Percentiles rank a stretch among this genome's conserved stretches.
phyloP scores from a whole-genome alignment of 129 eudicot genomes.

The carrot (Daucus carota) region DH1_v3.0 NC_030383.2:10423001-10423500 shows the following conservation, averaged over 20 bases:
- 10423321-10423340: slow-evolving; percentile 28
- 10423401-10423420: slow-evolving; percentile 27
- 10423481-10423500: slow-evolving; percentile 42
- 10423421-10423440: slow-evolving; percentile 36
- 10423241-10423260: slow-evolving; percentile 29
- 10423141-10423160: slow-evolving; percentile 21
- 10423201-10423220: slow-evolving; percentile 71
- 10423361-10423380: slow-evolving; percentile 22
- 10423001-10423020: not conserved
- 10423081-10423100: slow-evolving; percentile 33
- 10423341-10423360: slow-evolving; percentile 15
- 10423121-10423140: slow-evolving; percentile 32
- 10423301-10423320: slow-evolving; percentile 40
- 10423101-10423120: slow-evolving; percentile 38
- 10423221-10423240: slow-evolving; percentile 34
- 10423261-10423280: slow-evolving; percentile 24
- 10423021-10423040: not conserved
- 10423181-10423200: slow-evolving; percentile 38
- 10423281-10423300: slow-evolving; percentile 30
- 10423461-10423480: slow-evolving; percentile 28
- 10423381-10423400: slow-evolving; percentile 30
- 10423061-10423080: slow-evolving; percentile 45
- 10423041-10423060: slow-evolving; percentile 44
- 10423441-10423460: slow-evolving; percentile 23
- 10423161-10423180: slow-evolving; percentile 25